Evolutionary conservation across 2,329 filamentous ascomycete genomes (phyloP).

Genomic region (Ophiostoma sp.): DNA sequence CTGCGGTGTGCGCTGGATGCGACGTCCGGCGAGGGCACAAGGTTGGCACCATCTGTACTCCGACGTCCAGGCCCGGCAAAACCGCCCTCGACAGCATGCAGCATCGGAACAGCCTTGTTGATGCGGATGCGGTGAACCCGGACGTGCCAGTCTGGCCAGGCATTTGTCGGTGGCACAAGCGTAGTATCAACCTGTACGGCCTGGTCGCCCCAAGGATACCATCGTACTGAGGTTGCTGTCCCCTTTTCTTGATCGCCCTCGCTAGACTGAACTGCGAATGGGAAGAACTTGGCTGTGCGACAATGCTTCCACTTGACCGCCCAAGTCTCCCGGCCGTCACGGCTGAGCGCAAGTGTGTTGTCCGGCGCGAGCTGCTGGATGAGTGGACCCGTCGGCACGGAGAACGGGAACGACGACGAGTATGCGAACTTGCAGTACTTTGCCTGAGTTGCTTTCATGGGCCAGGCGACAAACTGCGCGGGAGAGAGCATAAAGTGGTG

Average conservation of each 20-base stretch:
- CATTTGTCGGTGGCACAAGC: slow-evolving; percentile 33
- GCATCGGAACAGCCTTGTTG: slow-evolving; percentile 7
- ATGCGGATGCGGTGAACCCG: slow-evolving; percentile 33
- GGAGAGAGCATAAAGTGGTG: slow-evolving; percentile 39
- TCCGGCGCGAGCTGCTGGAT: slow-evolving; percentile 31
- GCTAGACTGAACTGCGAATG: background rate
- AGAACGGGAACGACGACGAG: slow-evolving; percentile 39
- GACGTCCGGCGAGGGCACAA: background rate
- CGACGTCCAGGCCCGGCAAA: slow-evolving; percentile 28
- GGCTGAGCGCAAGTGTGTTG: slow-evolving; percentile 27
- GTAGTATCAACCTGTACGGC: slow-evolving; percentile 34
- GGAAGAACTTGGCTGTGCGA: background rate
- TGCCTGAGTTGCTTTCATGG: slow-evolving; percentile 35
- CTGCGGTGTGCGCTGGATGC: background rate
- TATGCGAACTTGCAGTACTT: slow-evolving; percentile 40
- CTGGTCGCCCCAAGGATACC: slow-evolving; percentile 26
- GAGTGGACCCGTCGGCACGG: slow-evolving; percentile 32
- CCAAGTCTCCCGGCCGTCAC: slow-evolving; percentile 27
- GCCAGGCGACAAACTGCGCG: slow-evolving; percentile 34
- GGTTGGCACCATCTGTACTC: slow-evolving; percentile 13
- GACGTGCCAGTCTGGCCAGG: slow-evolving; percentile 38
- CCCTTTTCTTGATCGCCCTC: background rate
- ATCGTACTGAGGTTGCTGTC: slow-evolving; percentile 17
- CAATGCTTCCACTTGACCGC: slow-evolving; percentile 21
- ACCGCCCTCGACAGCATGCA: slow-evolving; percentile 29